Percentiles rank a stretch among this genome's conserved stretches.
These are phyloP conservation scores for Termitomyces sp. DNA, from an alignment of 768 basidiomycete species.

Conservation along the genomic window DNA sequence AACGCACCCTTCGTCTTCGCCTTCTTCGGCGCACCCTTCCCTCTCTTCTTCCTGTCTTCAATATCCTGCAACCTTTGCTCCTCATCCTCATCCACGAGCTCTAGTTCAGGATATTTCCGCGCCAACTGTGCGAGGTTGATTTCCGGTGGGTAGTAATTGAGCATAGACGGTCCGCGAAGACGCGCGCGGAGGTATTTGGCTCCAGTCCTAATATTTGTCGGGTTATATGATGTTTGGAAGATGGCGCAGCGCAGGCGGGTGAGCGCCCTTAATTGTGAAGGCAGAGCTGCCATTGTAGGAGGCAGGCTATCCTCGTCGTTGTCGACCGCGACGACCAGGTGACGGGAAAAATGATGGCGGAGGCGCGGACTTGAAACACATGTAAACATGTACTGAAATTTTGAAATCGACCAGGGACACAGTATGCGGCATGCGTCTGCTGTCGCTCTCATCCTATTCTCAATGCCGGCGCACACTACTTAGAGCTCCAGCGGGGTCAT, in stretches of 20 bases:
- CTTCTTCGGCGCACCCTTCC: constrained; percentile 82
- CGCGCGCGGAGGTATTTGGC: constrained; percentile 85
- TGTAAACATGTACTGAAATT: constrained; percentile 10
- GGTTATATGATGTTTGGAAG: constrained; percentile 89
- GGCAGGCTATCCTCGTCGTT: background rate
- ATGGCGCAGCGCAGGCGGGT: constrained; percentile 62
- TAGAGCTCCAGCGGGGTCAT: constrained; percentile 7
- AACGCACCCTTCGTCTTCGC: constrained; percentile 61
- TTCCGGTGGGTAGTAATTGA: constrained; percentile 73
- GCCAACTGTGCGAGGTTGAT: constrained; percentile 50
- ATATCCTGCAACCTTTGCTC: constrained; percentile 65
- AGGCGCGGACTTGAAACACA: constrained; percentile 2
- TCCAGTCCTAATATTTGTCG: constrained; percentile 73
- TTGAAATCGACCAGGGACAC: background rate
- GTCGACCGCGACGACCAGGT: background rate
- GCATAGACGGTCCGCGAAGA: constrained; percentile 82
- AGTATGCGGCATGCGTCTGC: constrained; percentile 11
- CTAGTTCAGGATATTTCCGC: constrained; percentile 48
- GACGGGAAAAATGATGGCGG: background rate
- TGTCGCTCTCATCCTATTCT: constrained; percentile 13
- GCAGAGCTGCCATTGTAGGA: constrained; percentile 31
- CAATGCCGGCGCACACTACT: constrained; percentile 16
- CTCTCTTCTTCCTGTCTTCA: constrained; percentile 62
- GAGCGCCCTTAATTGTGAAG: constrained; percentile 55
- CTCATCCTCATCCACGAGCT: constrained; percentile 63